A percentile compares a stretch with the other conserved stretches of the same genome.
phyloP scores from a whole-genome alignment of 495 filamentous ascomycete genomes.

The Penicillium maclennaniae region DNA sequence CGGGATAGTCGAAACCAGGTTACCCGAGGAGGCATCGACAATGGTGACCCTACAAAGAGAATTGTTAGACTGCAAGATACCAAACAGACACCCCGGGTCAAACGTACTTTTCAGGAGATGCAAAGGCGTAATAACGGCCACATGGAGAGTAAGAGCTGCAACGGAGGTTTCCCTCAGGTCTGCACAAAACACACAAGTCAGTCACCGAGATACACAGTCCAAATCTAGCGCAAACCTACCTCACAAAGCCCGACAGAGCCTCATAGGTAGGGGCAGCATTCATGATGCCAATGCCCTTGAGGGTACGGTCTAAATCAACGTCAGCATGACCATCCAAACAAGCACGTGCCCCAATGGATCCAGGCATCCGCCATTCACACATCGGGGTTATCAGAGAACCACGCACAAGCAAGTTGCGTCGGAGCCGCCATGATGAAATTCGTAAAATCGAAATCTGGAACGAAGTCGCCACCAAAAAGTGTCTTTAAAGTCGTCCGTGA shows the following conservation, averaged over 20 bases:
- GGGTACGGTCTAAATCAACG: slow-evolving; percentile 66
- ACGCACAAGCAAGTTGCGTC: slow-evolving; percentile 83
- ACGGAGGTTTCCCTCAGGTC: slow-evolving; percentile 89
- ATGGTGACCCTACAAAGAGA: slow-evolving; percentile 65
- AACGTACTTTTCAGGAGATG: slow-evolving; percentile 71
- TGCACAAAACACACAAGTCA: slow-evolving; percentile 31
- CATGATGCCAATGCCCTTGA: slow-evolving; percentile 91
- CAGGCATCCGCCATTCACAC: neutral
- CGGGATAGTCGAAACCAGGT: slow-evolving; percentile 68
- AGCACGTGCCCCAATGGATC: neutral
- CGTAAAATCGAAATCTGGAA: slow-evolving; percentile 11
- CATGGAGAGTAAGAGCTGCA: slow-evolving; percentile 93
- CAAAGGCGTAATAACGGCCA: slow-evolving; percentile 94
- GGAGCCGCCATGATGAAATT: slow-evolving; percentile 67
- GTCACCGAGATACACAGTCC: slow-evolving; percentile 1
- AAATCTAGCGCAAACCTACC: slow-evolving; percentile 37
- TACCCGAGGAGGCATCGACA: slow-evolving; percentile 74
- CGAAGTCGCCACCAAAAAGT: slow-evolving; percentile 11
- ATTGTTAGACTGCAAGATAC: slow-evolving; percentile 2
- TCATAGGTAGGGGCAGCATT: slow-evolving; percentile 87
- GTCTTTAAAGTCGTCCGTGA: neutral
- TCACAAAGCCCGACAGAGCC: slow-evolving; percentile 74
- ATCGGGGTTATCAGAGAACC: slow-evolving; percentile 1
- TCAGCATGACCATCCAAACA: slow-evolving; percentile 10
- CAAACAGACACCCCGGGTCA: neutral